Evolutionary conservation across 2,329 filamentous ascomycete genomes (phyloP).

Genomic region (Clonostachys rhizophaga): DNA sequence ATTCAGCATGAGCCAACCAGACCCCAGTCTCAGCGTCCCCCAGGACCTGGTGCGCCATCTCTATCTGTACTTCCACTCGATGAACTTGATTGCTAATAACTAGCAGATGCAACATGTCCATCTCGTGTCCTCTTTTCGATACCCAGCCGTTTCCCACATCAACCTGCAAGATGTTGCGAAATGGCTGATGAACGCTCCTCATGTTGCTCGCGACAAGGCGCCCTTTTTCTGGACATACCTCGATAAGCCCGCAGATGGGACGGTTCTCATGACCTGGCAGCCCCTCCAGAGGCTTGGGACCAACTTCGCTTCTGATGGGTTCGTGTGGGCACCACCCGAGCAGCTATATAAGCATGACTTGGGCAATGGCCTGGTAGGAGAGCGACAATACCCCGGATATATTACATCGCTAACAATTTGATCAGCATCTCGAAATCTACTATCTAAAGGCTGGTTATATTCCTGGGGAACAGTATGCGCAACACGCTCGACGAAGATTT

Average conservation of each 20-base stretch:
- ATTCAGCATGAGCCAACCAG: conserved; percentile 20
- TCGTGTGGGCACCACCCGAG: conserved; percentile 84
- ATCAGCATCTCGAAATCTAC: conserved; percentile 60
- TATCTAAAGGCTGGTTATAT: conserved; percentile 78
- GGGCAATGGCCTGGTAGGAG: conserved; percentile 52
- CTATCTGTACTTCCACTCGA: neutral
- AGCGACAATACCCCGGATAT: neutral
- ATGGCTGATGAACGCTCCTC: conserved; percentile 78
- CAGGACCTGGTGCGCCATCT: conserved; percentile 30
- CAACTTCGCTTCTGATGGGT: conserved; percentile 86
- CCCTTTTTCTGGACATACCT: conserved; percentile 94
- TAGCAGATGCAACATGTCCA: conserved; percentile 81
- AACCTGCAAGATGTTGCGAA: conserved; percentile 74
- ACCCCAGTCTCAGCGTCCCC: conserved; percentile 35
- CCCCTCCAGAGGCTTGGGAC: conserved; percentile 65
- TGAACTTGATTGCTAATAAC: neutral
- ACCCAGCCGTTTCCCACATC: conserved; percentile 67
- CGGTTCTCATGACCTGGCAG: conserved; percentile 85
- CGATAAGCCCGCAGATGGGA: conserved; percentile 75
- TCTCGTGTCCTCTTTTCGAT: conserved; percentile 78
- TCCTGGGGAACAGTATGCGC: conserved; percentile 68
- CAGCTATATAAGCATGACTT: conserved; percentile 70
- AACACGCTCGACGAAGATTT: conserved; percentile 80
- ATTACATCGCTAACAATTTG: neutral
- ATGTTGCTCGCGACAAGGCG: conserved; percentile 77